Evolutionary conservation across 768 basidiomycete genomes (phyloP).

Genomic region (Termitomyces sp.): DNA sequence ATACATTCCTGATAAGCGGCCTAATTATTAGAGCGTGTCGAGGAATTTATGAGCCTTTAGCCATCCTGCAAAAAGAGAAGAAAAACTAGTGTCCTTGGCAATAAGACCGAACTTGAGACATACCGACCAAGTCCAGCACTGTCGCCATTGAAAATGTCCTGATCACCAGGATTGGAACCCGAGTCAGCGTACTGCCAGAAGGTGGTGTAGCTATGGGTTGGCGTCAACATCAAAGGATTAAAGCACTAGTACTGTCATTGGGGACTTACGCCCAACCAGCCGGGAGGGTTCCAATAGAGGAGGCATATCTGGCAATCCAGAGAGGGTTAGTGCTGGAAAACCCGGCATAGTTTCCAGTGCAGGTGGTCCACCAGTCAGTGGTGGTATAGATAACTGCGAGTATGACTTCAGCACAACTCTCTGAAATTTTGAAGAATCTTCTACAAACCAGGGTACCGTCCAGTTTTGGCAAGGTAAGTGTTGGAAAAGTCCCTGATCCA

Average conservation of each 20-base stretch:
- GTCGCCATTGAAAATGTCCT: conserved; percentile 55
- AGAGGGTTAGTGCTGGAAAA: conserved; percentile 53
- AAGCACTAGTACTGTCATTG: neutral
- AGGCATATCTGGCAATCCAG: conserved; percentile 56
- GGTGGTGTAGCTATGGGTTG: conserved; percentile 35
- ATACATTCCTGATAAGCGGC: too few relatives aligned
- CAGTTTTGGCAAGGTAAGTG: conserved; percentile 48
- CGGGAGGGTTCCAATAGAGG: conserved; percentile 49
- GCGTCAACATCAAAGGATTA: neutral
- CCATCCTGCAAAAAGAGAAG: conserved; percentile 3
- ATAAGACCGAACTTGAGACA: neutral
- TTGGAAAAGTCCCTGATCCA: conserved; percentile 63
- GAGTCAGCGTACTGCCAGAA: conserved; percentile 63
- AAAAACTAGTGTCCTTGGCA: neutral
- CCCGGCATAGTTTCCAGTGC: conserved; percentile 54
- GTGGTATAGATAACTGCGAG: conserved; percentile 55
- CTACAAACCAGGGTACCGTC: conserved; percentile 39
- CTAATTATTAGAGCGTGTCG: neutral
- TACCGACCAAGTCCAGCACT: conserved; percentile 37
- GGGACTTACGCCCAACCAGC: conserved; percentile 49
- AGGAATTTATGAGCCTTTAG: conserved; percentile 8
- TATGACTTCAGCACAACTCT: neutral
- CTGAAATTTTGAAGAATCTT: neutral
- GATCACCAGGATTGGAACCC: conserved; percentile 55
- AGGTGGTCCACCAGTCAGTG: conserved; percentile 65